Conservation (phyloP, 2,329 filamentous ascomycete genomes). For the Calonectria pteridis region DNA sequence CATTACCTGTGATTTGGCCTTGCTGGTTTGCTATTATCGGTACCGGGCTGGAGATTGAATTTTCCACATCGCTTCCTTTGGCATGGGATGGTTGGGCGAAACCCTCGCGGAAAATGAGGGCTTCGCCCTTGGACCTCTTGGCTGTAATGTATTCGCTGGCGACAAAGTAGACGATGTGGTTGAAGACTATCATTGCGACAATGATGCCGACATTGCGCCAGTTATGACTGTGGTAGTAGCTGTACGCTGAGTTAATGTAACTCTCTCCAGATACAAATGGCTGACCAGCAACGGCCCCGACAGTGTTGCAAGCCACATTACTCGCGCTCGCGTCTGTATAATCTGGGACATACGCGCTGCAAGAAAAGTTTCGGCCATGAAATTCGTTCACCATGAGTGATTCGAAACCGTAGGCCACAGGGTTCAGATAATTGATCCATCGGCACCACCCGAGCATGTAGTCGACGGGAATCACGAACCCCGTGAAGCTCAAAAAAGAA, state of each 20-base stretch:
- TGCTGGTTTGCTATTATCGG: background rate
- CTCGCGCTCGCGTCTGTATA: conserved; percentile 5
- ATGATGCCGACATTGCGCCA: conserved; percentile 70
- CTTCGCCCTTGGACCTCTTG: conserved; percentile 69
- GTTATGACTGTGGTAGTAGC: conserved; percentile 59
- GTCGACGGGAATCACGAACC: conserved; percentile 57
- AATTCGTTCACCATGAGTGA: conserved; percentile 76
- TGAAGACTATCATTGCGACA: conserved; percentile 55
- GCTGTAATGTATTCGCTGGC: conserved; percentile 60
- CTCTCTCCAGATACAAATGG: conserved; percentile 57
- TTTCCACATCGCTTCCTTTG: conserved; percentile 24
- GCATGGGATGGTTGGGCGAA: conserved; percentile 24
- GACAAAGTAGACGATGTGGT: conserved; percentile 56
- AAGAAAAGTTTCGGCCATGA: conserved; percentile 34
- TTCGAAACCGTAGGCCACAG: conserved; percentile 75
- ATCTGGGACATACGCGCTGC: conserved; percentile 25
- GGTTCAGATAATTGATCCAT: conserved; percentile 76
- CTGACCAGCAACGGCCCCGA: conserved; percentile 1
- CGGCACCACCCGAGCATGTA: conserved; percentile 72
- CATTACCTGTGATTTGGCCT: background rate
- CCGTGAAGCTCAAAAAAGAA: conserved; percentile 54
- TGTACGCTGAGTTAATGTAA: conserved; percentile 57
- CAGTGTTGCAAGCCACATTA: conserved; percentile 14
- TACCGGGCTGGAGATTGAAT: background rate
- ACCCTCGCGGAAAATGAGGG: conserved; percentile 68